A percentile compares a stretch with the other conserved stretches of the same genome.
Conservation (phyloP, 164 flowering plant genomes). For the Magnolia sinica region DNA sequence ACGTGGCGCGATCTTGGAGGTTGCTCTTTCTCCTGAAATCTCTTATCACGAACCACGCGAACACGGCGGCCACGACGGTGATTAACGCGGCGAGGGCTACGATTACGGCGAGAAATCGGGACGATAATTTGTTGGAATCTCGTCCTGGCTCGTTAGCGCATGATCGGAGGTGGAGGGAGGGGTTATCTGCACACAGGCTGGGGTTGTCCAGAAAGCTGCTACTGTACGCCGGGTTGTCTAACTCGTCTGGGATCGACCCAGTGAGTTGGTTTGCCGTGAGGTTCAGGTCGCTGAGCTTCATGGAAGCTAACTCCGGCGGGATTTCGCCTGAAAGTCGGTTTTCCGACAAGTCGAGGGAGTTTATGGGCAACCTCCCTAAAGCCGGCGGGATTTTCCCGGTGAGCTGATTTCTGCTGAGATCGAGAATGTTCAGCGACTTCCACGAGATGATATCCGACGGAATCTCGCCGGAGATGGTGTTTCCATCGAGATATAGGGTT, state of each 20-base stretch:
- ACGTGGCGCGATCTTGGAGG: constrained; percentile 21
- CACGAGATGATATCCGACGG: constrained; percentile 55
- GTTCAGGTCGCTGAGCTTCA: constrained; percentile 46
- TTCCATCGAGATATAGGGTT: constrained; percentile 48
- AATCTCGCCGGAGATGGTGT: constrained; percentile 56
- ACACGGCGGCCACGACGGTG: constrained; percentile 14
- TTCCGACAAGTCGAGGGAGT: constrained; percentile 50
- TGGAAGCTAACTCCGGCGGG: constrained; percentile 42
- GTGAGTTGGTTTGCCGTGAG: constrained; percentile 62
- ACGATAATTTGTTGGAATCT: constrained; percentile 22
- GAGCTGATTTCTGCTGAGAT: constrained; percentile 51
- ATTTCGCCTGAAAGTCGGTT: constrained; percentile 69
- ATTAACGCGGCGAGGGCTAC: constrained; percentile 20
- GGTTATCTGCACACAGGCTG: constrained; percentile 42
- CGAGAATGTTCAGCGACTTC: constrained; percentile 36
- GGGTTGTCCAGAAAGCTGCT: constrained; percentile 69
- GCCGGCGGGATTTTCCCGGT: constrained; percentile 55
- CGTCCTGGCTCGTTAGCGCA: constrained; percentile 21
- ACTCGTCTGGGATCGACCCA: constrained; percentile 54
- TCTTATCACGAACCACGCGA: constrained; percentile 27
- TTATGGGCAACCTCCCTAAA: constrained; percentile 41
- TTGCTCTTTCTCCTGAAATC: constrained; percentile 8
- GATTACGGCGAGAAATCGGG: constrained; percentile 31
- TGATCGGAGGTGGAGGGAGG: constrained; percentile 18
- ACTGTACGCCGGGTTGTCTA: constrained; percentile 47